phyloP scores from a whole-genome alignment of 257 asterid species.

The Jacaranda copaia region DNA sequence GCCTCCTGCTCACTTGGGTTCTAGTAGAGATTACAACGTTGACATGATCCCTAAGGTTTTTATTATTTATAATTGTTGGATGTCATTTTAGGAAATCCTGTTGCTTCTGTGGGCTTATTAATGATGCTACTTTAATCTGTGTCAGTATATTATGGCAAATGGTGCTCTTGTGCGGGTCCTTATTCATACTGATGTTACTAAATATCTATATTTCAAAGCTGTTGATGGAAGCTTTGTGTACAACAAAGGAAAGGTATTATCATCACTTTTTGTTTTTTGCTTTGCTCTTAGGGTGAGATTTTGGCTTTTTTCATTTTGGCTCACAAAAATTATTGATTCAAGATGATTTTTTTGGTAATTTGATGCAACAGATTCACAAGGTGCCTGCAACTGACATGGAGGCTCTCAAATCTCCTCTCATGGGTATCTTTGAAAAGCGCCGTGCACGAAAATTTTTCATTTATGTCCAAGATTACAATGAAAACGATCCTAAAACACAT shows the following conservation, averaged over 20 bases:
- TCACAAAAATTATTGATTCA: neutral
- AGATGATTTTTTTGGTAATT: conserved; percentile 24
- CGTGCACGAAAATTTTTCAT: conserved; percentile 95
- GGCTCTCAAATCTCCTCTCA: conserved; percentile 95
- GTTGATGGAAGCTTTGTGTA: conserved; percentile 96
- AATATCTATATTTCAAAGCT: conserved; percentile 90
- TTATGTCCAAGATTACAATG: conserved; percentile 89
- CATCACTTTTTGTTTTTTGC: conserved; percentile 8
- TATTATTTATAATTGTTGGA: conserved; percentile 20
- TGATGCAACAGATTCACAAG: conserved; percentile 78
- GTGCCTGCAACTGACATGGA: conserved; percentile 96
- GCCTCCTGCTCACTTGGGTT: conserved; percentile 88
- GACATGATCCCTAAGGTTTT: conserved; percentile 98
- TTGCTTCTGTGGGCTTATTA: conserved; percentile 23
- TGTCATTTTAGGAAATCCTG: neutral
- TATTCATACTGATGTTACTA: conserved; percentile 93
- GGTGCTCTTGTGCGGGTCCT: conserved; percentile 94
- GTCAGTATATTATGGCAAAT: conserved; percentile 96
- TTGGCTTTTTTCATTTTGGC: conserved; percentile 19
- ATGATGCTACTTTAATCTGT: conserved; percentile 27
- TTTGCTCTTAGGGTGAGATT: neutral
- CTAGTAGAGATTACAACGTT: conserved; percentile 93
- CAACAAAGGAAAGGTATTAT: conserved; percentile 83
- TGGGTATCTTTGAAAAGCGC: conserved; percentile 97
- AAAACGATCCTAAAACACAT: conserved; percentile 81